Percentiles rank a stretch among this genome's conserved stretches.
Evolutionary conservation across 2,329 filamentous ascomycete species (phyloP).

Genomic region (Pseudodiploospora longispora): DNA sequence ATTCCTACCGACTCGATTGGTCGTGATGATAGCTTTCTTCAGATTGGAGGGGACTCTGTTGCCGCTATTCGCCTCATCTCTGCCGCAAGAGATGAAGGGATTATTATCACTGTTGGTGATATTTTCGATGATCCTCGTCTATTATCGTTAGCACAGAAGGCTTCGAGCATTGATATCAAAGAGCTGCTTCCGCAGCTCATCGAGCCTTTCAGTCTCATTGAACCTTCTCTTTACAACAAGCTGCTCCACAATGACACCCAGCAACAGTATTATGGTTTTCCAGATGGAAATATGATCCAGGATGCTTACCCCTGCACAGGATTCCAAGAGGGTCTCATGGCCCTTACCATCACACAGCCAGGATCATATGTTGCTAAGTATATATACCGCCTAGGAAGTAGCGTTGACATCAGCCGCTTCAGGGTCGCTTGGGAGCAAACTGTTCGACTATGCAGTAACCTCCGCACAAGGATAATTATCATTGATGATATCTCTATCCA

Average conservation of each 20-base stretch:
- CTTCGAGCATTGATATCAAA: background rate
- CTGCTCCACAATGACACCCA: conserved; percentile 7
- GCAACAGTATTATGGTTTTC: background rate
- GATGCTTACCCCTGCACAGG: conserved; percentile 14
- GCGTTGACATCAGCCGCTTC: conserved; percentile 15
- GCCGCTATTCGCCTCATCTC: conserved; percentile 5
- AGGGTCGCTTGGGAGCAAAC: conserved; percentile 12
- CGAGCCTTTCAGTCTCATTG: conserved; percentile 2
- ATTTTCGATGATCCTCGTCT: conserved; percentile 6
- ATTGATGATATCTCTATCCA: conserved; percentile 7
- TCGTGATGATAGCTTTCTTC: conserved; percentile 8
- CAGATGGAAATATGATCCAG: conserved; percentile 1
- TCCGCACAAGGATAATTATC: conserved; percentile 15
- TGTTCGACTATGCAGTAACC: conserved; percentile 9
- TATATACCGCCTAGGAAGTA: conserved; percentile 11
- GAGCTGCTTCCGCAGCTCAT: background rate
- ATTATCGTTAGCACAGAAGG: conserved; percentile 2
- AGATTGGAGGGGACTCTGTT: conserved; percentile 10
- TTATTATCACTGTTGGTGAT: conserved; percentile 3
- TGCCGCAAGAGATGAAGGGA: conserved; percentile 1
- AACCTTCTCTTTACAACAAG: background rate
- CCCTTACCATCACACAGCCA: conserved; percentile 20
- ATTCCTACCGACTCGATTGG: conserved; percentile 6
- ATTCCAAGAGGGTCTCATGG: conserved; percentile 15
- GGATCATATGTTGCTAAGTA: conserved; percentile 28